Evolutionary conservation across 2,329 filamentous ascomycete genomes (phyloP), one percentile per base, ranked within the genome.

Genomic region (Metarhizium brunneum): DNA sequence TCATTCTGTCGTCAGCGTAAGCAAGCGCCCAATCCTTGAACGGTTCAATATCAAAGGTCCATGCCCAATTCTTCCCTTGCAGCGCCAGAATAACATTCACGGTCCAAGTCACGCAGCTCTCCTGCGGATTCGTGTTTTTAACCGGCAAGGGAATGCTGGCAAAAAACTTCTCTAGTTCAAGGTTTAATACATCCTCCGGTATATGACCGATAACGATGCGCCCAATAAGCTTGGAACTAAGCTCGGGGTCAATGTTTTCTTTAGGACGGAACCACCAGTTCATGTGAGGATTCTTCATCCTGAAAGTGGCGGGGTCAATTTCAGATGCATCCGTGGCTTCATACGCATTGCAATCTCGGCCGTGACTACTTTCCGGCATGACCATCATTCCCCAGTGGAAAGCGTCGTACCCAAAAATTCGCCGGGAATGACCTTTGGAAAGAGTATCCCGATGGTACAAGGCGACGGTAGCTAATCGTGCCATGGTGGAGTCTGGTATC

Each of bases 91-190:
- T 62, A 1, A 67, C 67, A 57, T 63, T 55, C 25, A 59, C 52
- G n/a, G 52, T 57, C 67, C 68, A 70, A 13, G 66, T 66, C 51
- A 70, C 67, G n/a, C 67, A 69, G 56, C 66, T 69, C 57, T 70
- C 65, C 47, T 70, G 68, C 0, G 67, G 68, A 51, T 69, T 49
- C 16, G 55, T 66, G 25, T 69, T 65, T 57, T 67, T 70, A 0
- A 62, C 56, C 1, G 68, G 68, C 2, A 68, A 50, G 16, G 61
- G 64, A 36, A 70, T 53, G 10, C 11, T 32, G 1, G 42, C 51
- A 20, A 70, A 65, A 7, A 69, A 52, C 0, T 40, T 54, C 2
- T n/a, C 16, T 6, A 70, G 51, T 20, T 67, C 60, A 14, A 54
- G 51, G 3, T 18, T 54, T 1, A 63, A 60, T 1, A 62, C 25